phyloP scores from a whole-genome alignment of 257 asterid genomes.

The Cynanchum wilfordii region DNA sequence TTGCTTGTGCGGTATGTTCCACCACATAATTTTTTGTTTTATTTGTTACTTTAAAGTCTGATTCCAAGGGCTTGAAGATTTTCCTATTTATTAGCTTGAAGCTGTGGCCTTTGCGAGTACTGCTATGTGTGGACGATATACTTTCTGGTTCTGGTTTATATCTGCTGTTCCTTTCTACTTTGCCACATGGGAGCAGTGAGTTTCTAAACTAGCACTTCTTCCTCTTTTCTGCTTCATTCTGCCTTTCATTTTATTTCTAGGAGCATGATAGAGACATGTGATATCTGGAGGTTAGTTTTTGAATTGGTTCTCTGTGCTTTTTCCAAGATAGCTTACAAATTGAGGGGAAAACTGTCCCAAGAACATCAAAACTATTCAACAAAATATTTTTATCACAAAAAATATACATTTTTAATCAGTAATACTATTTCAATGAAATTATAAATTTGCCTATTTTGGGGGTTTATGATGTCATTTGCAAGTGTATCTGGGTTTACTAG shows the following conservation, averaged over 20 bases:
- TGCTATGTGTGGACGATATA: conserved; percentile 67
- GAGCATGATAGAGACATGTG: not conserved
- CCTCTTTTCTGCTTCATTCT: not conserved
- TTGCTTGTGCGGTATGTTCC: conserved; percentile 85
- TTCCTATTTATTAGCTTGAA: conserved; percentile 50
- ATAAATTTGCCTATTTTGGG: too few species aligned
- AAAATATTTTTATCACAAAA: too few species aligned
- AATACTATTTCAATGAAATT: too few species aligned
- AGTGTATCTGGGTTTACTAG: too few species aligned
- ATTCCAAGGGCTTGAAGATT: conserved; percentile 17
- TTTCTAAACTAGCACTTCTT: not conserved
- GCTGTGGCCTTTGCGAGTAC: conserved; percentile 91
- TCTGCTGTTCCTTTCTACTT: conserved; percentile 78
- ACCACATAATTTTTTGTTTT: conserved; percentile 12
- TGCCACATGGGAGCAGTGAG: conserved; percentile 95
- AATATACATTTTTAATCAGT: too few species aligned
- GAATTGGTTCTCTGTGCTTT: not conserved
- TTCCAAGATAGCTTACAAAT: not conserved
- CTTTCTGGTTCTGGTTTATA: conserved; percentile 90
- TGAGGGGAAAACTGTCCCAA: not conserved
- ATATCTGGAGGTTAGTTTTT: not conserved
- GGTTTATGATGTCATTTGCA: too few species aligned
- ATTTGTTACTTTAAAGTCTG: conserved; percentile 9
- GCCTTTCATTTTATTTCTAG: not conserved
- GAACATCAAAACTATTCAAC: too few species aligned